These are phyloP conservation scores for Rhodomyrtus psidioides DNA, from an alignment of 441 rosid genomes.

Conservation along the genomic window DNA sequence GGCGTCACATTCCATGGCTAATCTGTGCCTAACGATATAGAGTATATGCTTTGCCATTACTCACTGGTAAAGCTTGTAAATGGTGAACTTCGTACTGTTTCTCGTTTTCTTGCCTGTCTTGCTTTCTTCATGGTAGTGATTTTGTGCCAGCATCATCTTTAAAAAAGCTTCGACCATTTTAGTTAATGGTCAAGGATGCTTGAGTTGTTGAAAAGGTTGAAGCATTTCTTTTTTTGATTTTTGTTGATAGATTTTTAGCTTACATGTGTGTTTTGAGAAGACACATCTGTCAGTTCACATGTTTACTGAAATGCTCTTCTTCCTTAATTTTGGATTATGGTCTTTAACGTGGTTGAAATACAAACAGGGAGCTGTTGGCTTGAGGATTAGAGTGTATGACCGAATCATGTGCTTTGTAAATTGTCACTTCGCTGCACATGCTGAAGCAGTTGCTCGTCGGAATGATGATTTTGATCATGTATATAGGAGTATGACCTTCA, in stretches of 20 bases:
- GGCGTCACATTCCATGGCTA: background rate
- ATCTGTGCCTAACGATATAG: background rate
- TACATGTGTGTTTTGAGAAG: background rate
- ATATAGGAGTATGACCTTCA: constrained; percentile 69
- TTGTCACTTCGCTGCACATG: constrained; percentile 98
- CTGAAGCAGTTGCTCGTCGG: constrained; percentile 93
- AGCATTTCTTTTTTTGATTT: background rate
- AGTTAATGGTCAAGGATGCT: background rate
- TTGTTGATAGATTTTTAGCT: background rate
- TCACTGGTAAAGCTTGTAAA: background rate
- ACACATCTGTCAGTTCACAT: background rate
- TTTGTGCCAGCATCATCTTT: background rate
- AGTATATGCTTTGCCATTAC: background rate
- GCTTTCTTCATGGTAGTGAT: background rate
- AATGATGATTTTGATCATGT: constrained; percentile 99
- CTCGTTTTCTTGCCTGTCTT: background rate
- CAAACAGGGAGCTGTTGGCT: constrained; percentile 92
- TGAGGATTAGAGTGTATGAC: constrained; percentile 88
- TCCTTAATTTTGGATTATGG: background rate
- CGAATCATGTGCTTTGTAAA: constrained; percentile 93
- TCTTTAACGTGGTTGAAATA: background rate
- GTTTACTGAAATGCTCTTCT: background rate
- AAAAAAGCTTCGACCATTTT: background rate
- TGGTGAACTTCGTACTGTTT: background rate
- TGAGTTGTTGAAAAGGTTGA: background rate